Evolutionary conservation across 495 filamentous ascomycete genomes (phyloP), one percentile per base, ranked within the genome.

Genomic region (Lindgomyces ingoldianus): DNA sequence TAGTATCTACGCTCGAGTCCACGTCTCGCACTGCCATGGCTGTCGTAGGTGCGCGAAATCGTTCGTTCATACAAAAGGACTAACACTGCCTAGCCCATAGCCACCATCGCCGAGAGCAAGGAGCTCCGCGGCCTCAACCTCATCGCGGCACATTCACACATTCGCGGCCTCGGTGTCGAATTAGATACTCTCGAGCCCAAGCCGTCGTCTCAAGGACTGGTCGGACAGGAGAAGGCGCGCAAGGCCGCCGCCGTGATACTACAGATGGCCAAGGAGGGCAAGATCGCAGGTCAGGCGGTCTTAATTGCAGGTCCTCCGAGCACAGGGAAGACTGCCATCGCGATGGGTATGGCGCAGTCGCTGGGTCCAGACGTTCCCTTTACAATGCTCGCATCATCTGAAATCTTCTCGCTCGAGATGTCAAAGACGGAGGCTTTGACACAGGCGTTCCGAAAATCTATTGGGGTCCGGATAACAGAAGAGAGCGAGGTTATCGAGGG

Each of bases 401-500:
- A 99, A 75, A 96, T 98, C 58, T 99, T 96, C 81, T 96, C 92
- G 3, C 83, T 97, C 69, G 95, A 98, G 74, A 98, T 99, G 92
- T 95, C 90, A 57, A 99, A 98, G 79, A 98, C 94, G 9, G 94
- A 99, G 76, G 93, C 95, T 27, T 84, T 99, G 44, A 96, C 91
- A 44, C 95, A 99, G 74, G 95, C 95, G 8, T 99, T 99, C 81
- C 84, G 94, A 44, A 96, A 95, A 73, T 95, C 91, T 29, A 98
- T 99, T 64, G 95, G 92, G 54, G 93, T 97, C 57, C 81, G 92
- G 57, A 98, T 98, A 77, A 97, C 95, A 74, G 93, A 98, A 72
- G 93, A 98, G 78, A 96, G 92, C 67, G 93, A 99, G 75, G 93
- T 99, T 70, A 98, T 99, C 76, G 93, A 97, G 79, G 94, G 94